phyloP scores from a whole-genome alignment of 225 moss, liverwort and hornwort species.

The Pseudoscleropodium purum region DNA sequence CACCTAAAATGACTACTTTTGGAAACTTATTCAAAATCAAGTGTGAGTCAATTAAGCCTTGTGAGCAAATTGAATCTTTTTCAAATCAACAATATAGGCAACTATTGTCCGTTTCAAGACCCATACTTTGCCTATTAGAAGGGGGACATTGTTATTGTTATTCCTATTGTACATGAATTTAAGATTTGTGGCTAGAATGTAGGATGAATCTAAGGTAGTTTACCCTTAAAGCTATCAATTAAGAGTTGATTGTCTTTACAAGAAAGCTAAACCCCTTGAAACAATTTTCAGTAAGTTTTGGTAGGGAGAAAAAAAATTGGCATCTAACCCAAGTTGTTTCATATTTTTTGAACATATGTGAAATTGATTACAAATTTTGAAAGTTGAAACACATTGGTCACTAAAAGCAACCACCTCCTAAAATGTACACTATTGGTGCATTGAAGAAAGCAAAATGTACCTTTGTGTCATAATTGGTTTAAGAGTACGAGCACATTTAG shows the following conservation, averaged over 20 bases:
- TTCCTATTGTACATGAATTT: too few species aligned
- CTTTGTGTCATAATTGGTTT: neutral
- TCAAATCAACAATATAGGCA: too few species aligned
- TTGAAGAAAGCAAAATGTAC: neutral
- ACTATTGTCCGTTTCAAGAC: too few species aligned
- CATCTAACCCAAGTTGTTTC: neutral
- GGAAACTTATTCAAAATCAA: too few species aligned
- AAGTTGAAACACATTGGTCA: neutral
- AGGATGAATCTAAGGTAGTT: neutral
- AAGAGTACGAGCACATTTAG: accelerated
- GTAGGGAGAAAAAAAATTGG: neutral
- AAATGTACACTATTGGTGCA: neutral
- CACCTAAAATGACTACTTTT: too few species aligned
- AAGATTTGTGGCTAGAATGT: too few species aligned
- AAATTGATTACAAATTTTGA: neutral
- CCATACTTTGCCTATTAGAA: too few species aligned
- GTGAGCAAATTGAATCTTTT: too few species aligned
- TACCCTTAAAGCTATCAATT: neutral
- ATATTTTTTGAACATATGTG: neutral
- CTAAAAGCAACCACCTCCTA: neutral
- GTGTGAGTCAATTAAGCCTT: too few species aligned
- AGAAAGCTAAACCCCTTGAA: neutral
- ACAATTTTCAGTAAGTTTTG: neutral
- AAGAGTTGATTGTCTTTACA: neutral
- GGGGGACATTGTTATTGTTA: too few species aligned